Conservation (phyloP, 805 yeast species). For the Monosporozyma yasuniensis region DNA sequence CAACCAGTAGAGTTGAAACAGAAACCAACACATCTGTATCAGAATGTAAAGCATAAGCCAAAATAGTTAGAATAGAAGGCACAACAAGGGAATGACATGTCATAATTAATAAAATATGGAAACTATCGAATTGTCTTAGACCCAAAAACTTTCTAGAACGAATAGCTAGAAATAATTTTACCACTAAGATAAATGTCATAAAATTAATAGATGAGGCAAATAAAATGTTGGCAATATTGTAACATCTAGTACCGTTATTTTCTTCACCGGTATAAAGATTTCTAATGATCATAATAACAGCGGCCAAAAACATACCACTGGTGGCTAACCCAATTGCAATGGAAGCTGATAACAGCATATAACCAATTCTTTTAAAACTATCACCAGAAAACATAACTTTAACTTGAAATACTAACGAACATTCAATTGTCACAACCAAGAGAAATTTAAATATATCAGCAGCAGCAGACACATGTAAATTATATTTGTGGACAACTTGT, state of each 20-base stretch:
- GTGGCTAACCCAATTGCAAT: slow-evolving; percentile 44
- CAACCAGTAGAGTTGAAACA: slow-evolving; percentile 52
- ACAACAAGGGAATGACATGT: slow-evolving; percentile 70
- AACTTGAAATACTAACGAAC: slow-evolving; percentile 63
- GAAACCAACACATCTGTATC: slow-evolving; percentile 37
- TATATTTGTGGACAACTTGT: slow-evolving; percentile 29
- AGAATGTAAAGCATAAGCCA: slow-evolving; percentile 38
- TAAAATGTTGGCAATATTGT: slow-evolving; percentile 48
- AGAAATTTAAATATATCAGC: slow-evolving; percentile 52
- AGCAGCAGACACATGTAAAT: slow-evolving; percentile 47
- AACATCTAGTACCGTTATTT: slow-evolving; percentile 32
- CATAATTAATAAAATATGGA: slow-evolving; percentile 76
- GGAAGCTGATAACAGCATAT: slow-evolving; percentile 32
- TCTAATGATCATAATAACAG: slow-evolving; percentile 38
- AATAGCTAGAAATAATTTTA: slow-evolving; percentile 63
- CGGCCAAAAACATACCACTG: slow-evolving; percentile 48
- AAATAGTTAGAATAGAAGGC: slow-evolving; percentile 61
- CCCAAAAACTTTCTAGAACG: slow-evolving; percentile 70
- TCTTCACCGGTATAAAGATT: slow-evolving; percentile 24
- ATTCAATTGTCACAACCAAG: slow-evolving; percentile 51
- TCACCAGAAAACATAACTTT: slow-evolving; percentile 59
- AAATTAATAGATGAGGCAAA: slow-evolving; percentile 62
- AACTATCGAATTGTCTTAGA: slow-evolving; percentile 68
- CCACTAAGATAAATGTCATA: slow-evolving; percentile 49
- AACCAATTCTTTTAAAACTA: slow-evolving; percentile 36